Conservation (phyloP, 441 rosid genomes). For the Erodium texanum region DNA sequence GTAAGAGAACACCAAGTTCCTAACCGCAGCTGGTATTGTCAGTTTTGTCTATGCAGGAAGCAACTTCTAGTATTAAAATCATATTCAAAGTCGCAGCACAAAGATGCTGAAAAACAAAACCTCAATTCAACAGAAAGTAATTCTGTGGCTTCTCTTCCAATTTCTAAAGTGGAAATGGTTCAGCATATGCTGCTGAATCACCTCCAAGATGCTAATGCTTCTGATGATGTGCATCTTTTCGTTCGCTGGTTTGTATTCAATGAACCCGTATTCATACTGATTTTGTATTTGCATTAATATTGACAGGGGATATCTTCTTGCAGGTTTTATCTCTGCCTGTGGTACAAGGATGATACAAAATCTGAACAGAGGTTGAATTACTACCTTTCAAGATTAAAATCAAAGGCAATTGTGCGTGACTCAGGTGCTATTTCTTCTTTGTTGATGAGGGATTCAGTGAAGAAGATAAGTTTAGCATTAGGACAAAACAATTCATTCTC, state of each 20-base stretch:
- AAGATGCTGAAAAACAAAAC: constrained; percentile 36
- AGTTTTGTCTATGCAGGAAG: constrained; percentile 67
- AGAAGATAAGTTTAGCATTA: constrained; percentile 75
- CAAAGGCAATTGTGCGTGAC: constrained; percentile 76
- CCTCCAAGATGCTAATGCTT: constrained; percentile 78
- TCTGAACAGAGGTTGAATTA: constrained; percentile 60
- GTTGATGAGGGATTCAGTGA: constrained; percentile 61
- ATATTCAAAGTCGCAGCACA: constrained; percentile 53
- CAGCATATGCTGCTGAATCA: constrained; percentile 89
- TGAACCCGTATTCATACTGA: constrained; percentile 12
- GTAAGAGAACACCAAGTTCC: constrained; percentile 68
- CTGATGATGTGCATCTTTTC: constrained; percentile 74
- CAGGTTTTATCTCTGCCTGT: constrained; percentile 88
- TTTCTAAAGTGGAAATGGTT: constrained; percentile 61
- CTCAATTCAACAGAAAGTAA: constrained; percentile 18
- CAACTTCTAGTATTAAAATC: constrained; percentile 87
- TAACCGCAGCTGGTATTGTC: constrained; percentile 72
- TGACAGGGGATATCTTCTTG: constrained; percentile 17
- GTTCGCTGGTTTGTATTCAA: constrained; percentile 67
- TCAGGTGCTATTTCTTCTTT: constrained; percentile 52
- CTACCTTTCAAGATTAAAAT: constrained; percentile 71
- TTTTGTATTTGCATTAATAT: constrained; percentile 24
- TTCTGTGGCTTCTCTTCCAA: constrained; percentile 36
- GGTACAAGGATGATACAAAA: constrained; percentile 91
- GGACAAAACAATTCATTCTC: constrained; percentile 93